A percentile compares a stretch with the other conserved stretches of the same genome.
phyloP scores from a whole-genome alignment of 306 rosid genomes.

The Glycine soja region DNA sequence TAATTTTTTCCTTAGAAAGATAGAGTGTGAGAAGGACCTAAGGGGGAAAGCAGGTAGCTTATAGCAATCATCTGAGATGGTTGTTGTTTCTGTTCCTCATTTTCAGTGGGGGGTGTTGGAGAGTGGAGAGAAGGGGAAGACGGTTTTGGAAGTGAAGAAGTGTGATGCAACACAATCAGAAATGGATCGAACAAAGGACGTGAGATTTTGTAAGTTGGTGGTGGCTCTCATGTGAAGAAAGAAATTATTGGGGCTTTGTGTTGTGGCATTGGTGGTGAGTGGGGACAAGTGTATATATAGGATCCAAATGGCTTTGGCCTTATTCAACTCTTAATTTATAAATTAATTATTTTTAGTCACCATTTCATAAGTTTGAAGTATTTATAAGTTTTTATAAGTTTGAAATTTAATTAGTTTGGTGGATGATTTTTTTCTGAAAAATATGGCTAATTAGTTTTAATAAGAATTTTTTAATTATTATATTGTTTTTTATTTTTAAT shows the following conservation, averaged over 20 bases:
- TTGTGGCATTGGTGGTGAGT: not conserved
- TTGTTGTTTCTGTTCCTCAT: conserved; percentile 51
- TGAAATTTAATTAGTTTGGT: no score
- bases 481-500: no score
- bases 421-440: no score
- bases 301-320: not conserved
- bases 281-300: conserved; percentile 57
- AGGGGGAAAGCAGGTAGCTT: conserved; percentile 45
- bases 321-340: not conserved
- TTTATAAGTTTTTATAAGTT: no score
- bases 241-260: not conserved
- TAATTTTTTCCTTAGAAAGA: conserved; percentile 3
- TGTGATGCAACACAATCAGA: conserved; percentile 32
- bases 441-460: no score
- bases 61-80: conserved; percentile 51
- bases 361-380: no score
- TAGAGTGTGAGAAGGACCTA: conserved; percentile 30
- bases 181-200: conserved; percentile 49
- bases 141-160: conserved; percentile 37
- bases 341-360: no score
- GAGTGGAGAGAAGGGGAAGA: conserved; percentile 20
- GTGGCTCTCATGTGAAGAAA: not conserved
- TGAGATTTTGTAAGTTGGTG: conserved; percentile 3
- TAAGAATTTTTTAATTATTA: no score
- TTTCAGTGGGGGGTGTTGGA: conserved; percentile 47